Evolutionary conservation across 2,329 filamentous ascomycete genomes (phyloP), one percentile per base, ranked within the genome.

Genomic region (Exophiala phaeomuriformis): DNA sequence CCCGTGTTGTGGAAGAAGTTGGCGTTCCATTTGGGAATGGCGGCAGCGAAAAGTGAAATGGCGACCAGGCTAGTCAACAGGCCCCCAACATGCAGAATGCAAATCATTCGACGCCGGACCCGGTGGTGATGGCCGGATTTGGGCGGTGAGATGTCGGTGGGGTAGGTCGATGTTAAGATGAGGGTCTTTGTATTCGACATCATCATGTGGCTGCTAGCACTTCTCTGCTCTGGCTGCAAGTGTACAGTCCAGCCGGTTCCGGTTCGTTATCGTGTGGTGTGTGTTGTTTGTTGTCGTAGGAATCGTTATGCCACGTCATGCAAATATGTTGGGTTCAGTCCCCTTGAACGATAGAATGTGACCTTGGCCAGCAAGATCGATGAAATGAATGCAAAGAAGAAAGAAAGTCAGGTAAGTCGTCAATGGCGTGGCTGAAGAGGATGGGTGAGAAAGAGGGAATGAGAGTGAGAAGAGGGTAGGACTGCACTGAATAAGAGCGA

Each of bases 1-100:
- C 64, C 63, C 9, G 53, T 55, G 10, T 53, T 60, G 53, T 66
- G 65, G 40, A 62, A 62, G 54, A 68, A 63, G 35, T 64, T 64
- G 39, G 45, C 46, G 41, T 67, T 56, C 65, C 66, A 67, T 19
- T 51, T 49, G 3, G 59, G 60, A 32, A 68, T 64, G 10, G 63
- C 61, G 5, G 61, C 59, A 1, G 63, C 57, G 51, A 68, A 68
- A 29, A 65, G 61, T 6, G 62, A 55, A 39, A 65, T 56, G 39
- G 61, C 60, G 42, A 66, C 54, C 5, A 68, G 40, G 29, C 64
- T 62, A 36, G 61, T 49, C 4, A 61, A 39, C 10, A 60, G 53
- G 8, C 61, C 60, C 40, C 55, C 41, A 33, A 56, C 47, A 19
- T 66, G 63, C 10, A 65, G 49, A n/a, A 62, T 41, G 10, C 57